A percentile compares a stretch with the other conserved stretches of the same genome.
phyloP scores from a whole-genome alignment of 768 basidiomycete species.

The Cystobasidiopsis lactophilus region DNA sequence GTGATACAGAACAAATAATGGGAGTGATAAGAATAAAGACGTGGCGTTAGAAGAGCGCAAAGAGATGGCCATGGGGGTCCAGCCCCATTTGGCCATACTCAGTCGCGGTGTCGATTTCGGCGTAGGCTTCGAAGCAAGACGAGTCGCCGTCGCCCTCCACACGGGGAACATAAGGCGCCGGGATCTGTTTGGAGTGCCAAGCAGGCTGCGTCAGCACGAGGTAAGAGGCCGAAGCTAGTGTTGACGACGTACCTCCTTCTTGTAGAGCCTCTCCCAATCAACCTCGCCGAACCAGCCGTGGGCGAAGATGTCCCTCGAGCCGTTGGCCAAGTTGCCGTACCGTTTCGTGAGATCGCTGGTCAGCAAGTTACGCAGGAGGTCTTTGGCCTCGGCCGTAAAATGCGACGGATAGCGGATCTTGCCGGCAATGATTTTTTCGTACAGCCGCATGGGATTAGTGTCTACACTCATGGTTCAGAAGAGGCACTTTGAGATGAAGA shows the following conservation, averaged over 20 bases:
- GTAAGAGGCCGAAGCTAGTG: too few species aligned
- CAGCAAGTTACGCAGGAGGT: slow-evolving; percentile 68
- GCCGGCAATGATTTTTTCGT: slow-evolving; percentile 85
- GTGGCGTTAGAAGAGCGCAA: slow-evolving; percentile 9
- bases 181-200: slow-evolving; percentile 65
- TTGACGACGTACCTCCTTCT: too few species aligned
- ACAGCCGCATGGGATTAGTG: slow-evolving; percentile 92
- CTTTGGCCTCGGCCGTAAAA: slow-evolving; percentile 72
- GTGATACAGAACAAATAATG: too few species aligned
- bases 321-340: slow-evolving; percentile 80
- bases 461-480: slow-evolving; percentile 28
- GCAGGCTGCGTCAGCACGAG: too few species aligned
- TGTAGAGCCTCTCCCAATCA: slow-evolving; percentile 42
- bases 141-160: slow-evolving; percentile 85
- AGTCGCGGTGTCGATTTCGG: slow-evolving; percentile 14
- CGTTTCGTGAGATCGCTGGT: slow-evolving; percentile 82
- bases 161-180: slow-evolving; percentile 81
- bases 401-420: slow-evolving; percentile 75
- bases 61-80: slow-evolving; percentile 20
- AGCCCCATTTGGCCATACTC: slow-evolving; percentile 17
- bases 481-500: not conserved
- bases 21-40: too few species aligned
- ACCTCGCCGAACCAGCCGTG: slow-evolving; percentile 86
- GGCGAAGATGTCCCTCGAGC: slow-evolving; percentile 69
- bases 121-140: slow-evolving; percentile 32